Evolutionary conservation across 805 yeast genomes (phyloP).

Genomic region (Yamadazyma sp.): DNA sequence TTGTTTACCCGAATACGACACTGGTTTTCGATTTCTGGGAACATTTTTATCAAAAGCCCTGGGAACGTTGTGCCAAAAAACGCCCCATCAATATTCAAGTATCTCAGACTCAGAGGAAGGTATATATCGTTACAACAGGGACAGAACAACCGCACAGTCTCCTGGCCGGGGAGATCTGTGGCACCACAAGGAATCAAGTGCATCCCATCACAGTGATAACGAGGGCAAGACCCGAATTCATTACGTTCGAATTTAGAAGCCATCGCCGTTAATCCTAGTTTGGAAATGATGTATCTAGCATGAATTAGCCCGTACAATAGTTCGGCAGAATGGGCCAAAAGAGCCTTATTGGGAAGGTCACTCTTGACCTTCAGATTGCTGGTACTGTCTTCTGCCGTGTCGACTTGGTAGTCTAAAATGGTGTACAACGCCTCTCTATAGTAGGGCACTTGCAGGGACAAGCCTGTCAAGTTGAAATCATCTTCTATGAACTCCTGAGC

Average conservation of each 20-base stretch:
- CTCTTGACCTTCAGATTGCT: slow-evolving; percentile 11
- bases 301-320: slow-evolving; percentile 91
- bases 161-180: slow-evolving; percentile 86
- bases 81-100: slow-evolving; percentile 90
- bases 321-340: slow-evolving; percentile 88
- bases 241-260: slow-evolving; percentile 90
- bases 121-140: slow-evolving; percentile 93
- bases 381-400: slow-evolving; percentile 39
- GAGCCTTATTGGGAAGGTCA: slow-evolving; percentile 65
- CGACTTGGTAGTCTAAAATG: slow-evolving; percentile 78
- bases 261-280: slow-evolving; percentile 86
- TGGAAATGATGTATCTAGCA: slow-evolving; percentile 84
- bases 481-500: slow-evolving; percentile 92
- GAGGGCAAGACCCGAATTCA: slow-evolving; percentile 89
- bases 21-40: slow-evolving; percentile 84
- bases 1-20: slow-evolving; percentile 54
- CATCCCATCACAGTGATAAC: slow-evolving; percentile 86
- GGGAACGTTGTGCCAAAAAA: slow-evolving; percentile 96
- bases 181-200: slow-evolving; percentile 90
- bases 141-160: slow-evolving; percentile 89
- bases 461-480: slow-evolving; percentile 92
- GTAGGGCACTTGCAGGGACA: slow-evolving; percentile 80
- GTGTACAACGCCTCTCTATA: slow-evolving; percentile 90
- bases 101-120: slow-evolving; percentile 82
- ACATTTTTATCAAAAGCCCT: slow-evolving; percentile 85